phyloP scores from a whole-genome alignment of 345 rosid species.

The Lenwebbia sp. region DNA sequence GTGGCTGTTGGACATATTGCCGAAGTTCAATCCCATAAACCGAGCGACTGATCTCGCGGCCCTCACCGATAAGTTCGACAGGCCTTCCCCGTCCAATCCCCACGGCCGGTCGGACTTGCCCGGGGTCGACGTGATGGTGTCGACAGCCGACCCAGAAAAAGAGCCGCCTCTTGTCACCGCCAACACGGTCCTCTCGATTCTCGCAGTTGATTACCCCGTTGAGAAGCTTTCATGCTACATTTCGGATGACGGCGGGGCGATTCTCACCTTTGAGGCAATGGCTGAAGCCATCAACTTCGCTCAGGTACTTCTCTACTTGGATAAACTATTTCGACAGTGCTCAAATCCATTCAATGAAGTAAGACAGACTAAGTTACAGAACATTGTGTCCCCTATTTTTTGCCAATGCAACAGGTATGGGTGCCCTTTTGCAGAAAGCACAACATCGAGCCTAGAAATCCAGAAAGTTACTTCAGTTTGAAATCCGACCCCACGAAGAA shows the following conservation, averaged over 20 bases:
- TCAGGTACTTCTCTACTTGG: slow-evolving; percentile 23
- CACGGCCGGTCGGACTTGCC: slow-evolving; percentile 87
- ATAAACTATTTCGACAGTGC: not conserved
- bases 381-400: not conserved
- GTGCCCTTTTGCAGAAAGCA: slow-evolving; percentile 95
- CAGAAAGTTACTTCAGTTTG: slow-evolving; percentile 70
- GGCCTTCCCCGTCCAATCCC: slow-evolving; percentile 64
- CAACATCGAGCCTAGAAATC: slow-evolving; percentile 82
- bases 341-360: not conserved
- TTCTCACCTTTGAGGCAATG: slow-evolving; percentile 94
- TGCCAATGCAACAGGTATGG: slow-evolving; percentile 26
- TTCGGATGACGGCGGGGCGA: slow-evolving; percentile 88
- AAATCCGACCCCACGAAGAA: slow-evolving; percentile 75
- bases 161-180: slow-evolving; percentile 93
- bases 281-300: slow-evolving; percentile 87
- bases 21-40: slow-evolving; percentile 79
- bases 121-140: slow-evolving; percentile 68
- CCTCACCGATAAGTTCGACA: slow-evolving; percentile 68
- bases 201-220: slow-evolving; percentile 66
- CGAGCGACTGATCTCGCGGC: slow-evolving; percentile 75
- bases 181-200: slow-evolving; percentile 72
- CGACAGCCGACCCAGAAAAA: slow-evolving; percentile 88
- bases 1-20: slow-evolving; percentile 77
- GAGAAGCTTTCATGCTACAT: slow-evolving; percentile 75
- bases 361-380: not conserved